Evolutionary conservation across 2,329 filamentous ascomycete genomes (phyloP), one percentile per base, ranked within the genome.

Genomic region (Trichoderma guizhouense): DNA sequence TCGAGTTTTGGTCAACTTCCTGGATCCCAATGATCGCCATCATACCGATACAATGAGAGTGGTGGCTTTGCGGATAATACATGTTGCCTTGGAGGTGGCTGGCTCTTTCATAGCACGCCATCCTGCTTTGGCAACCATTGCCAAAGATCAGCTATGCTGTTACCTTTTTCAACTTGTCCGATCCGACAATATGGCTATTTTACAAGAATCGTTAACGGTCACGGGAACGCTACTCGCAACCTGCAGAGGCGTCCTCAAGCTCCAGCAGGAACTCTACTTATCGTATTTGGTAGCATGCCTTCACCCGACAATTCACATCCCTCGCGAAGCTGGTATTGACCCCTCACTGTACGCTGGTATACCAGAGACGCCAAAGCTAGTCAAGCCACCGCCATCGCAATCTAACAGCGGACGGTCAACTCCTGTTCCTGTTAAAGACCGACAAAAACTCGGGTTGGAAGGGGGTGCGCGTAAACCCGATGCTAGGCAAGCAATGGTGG

Each of bases 401-500:
- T 81, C 88, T 5, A 87, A 85, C 73, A 98, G 94, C 78, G 95
- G 96, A 8, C 89, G 95, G 69, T 90, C 93, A 43, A 98, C 96
- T 2, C 96, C 96, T 34, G 93, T 98, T 2, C 92, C 93, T 7
- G 91, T 98, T 69, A 95, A 95, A 79, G 96, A 99, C 78, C 90
- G 96, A 68, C 94, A 97, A 80, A 96, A 94, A 79, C 87, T 98
- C 43, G 96, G 96, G 0, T 85, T 99, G 78, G 96, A 98, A 81
- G 95, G 96, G 2, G 95, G 95, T 9, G 90, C 93, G 43, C 89
- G 96, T 74, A 97, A 97, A 79, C 96, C 96, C 4, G 97, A 99
- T 81, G 95, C 96, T 34, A 89, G 96, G 76, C 96, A 99, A 84
- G 95, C 96, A 36, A 99, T 99, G 96, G 94, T 99, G 5, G 96